These are phyloP conservation scores for Pseudocercospora musae DNA, from an alignment of 2,329 filamentous ascomycete species.

Conservation along the genomic window DNA sequence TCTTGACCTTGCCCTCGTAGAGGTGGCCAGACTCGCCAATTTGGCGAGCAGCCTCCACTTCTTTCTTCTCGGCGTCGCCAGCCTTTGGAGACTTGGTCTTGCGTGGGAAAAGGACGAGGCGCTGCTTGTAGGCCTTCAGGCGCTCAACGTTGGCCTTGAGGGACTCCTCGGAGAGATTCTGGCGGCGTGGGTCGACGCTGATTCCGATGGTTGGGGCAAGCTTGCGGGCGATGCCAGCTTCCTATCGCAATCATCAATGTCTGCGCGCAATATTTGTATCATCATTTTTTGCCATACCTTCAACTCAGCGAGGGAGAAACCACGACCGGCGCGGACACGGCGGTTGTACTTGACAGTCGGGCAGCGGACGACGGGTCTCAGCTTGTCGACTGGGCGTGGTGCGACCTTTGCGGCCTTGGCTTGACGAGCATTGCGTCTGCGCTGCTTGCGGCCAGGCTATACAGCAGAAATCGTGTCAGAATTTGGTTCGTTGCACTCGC, in stretches of 20 bases:
- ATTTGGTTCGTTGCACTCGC: constrained; percentile 35
- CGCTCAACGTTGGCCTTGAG: constrained; percentile 93
- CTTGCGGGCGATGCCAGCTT: constrained; percentile 91
- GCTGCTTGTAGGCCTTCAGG: constrained; percentile 95
- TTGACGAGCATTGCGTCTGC: constrained; percentile 84
- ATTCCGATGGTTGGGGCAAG: constrained; percentile 96
- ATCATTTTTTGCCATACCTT: constrained; percentile 63
- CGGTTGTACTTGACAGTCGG: constrained; percentile 98
- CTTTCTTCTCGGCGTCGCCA: constrained; percentile 81
- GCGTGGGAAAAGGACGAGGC: constrained; percentile 96
- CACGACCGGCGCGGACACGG: constrained; percentile 90
- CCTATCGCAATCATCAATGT: constrained; percentile 51
- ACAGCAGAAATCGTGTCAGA: constrained; percentile 35
- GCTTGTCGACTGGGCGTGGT: constrained; percentile 94
- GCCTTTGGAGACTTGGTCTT: constrained; percentile 91
- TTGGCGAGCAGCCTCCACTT: constrained; percentile 67
- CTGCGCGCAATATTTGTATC: constrained; percentile 20
- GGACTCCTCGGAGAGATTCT: constrained; percentile 95
- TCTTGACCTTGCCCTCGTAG: constrained; percentile 40
- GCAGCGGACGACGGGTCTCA: constrained; percentile 95
- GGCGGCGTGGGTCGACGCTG: constrained; percentile 90
- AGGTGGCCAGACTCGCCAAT: constrained; percentile 44
- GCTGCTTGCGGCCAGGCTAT: constrained; percentile 93
- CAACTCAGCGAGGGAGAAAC: constrained; percentile 95
- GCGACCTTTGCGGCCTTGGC: constrained; percentile 93